Evolutionary conservation across 192 early-diverging fungal species (phyloP).

Genomic region (Coemansia aciculifera): DNA sequence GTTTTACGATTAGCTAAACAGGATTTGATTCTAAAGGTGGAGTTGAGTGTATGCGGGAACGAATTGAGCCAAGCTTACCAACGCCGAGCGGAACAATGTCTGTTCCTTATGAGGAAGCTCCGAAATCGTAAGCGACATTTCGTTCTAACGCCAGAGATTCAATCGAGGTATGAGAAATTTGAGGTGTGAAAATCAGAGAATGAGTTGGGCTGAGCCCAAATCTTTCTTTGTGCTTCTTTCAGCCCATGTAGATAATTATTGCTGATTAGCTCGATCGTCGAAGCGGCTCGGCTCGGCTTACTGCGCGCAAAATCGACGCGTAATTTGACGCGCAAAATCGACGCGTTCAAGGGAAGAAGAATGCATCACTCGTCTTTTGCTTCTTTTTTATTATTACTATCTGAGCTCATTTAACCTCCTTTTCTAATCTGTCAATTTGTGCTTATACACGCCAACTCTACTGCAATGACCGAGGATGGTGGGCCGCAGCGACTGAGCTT

Average conservation of each 20-base stretch:
- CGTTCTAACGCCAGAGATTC: not conserved
- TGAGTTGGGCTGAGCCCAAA: not conserved
- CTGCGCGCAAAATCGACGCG: constrained; percentile 8
- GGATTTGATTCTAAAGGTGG: not conserved
- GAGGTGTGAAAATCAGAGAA: not conserved
- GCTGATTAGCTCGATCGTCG: not conserved
- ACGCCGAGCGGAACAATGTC: constrained; percentile 44
- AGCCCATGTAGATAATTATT: not conserved
- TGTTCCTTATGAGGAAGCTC: constrained; percentile 56
- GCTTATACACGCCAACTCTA: not conserved
- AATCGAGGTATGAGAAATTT: not conserved
- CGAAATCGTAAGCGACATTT: constrained; percentile 47
- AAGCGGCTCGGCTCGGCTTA: constrained; percentile 12
- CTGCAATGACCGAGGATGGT: constrained; percentile 38
- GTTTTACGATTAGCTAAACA: not conserved
- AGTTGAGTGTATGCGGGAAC: not conserved
- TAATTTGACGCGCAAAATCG: not conserved
- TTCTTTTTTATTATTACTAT: not conserved
- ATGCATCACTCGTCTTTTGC: not conserved
- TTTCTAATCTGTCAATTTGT: not conserved
- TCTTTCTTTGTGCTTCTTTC: not conserved
- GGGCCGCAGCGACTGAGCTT: constrained; percentile 46
- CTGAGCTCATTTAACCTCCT: not conserved
- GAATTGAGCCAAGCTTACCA: constrained; percentile 32
- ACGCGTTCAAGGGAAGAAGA: not conserved